Evolutionary conservation across 257 asterid species (phyloP), one percentile per base, ranked within the genome.

Genomic region (Fraxinus americana): DNA sequence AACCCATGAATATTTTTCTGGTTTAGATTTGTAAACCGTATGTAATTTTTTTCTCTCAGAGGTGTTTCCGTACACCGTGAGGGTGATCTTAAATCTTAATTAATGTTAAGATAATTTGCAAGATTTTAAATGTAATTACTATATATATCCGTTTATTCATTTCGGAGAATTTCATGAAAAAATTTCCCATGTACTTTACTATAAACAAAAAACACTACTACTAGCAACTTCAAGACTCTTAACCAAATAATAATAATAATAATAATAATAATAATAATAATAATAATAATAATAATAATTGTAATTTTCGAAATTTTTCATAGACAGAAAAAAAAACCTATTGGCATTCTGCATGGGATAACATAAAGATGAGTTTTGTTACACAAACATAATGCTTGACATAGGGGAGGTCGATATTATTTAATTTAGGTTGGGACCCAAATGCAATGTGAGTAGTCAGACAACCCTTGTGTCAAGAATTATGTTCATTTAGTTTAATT

Each of bases 41-140:
- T 73, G 21, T 68, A 32, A 29, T 57, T 84, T 82, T 84, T 82
- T 86, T n/a, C 83, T 80, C 77, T 66, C 79, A 59, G 86, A 19
- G 90, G 86, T 70, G 86, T 77, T 71, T 74, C 32, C n/a, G 17
- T 43, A 68, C 84, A 36, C 80, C 78, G 84, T 70, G 71, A 57
- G 82, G 74, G 77, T 78, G 83, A 70, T 43, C 19, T 52, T 52
- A 9, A 78, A 34, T 32, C 2, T 17, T 11, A 67, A 7, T 61
- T 21, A 25, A 25, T 63, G 7, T 54, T 21, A 57, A 52, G 83
- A 59, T 38, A 61, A 57, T 34, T 12, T 32, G 71, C 69, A 23
- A 61, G 5, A 2, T 61, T 61, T 23, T 21, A 21, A 61, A 16
- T 54, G 21, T 19, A 57, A 57, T 29, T 36, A n/a, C 9, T 35